These are phyloP conservation scores for Neonectria magnoliae DNA, from an alignment of 2,329 filamentous ascomycete genomes.

Conservation along the genomic window DNA sequence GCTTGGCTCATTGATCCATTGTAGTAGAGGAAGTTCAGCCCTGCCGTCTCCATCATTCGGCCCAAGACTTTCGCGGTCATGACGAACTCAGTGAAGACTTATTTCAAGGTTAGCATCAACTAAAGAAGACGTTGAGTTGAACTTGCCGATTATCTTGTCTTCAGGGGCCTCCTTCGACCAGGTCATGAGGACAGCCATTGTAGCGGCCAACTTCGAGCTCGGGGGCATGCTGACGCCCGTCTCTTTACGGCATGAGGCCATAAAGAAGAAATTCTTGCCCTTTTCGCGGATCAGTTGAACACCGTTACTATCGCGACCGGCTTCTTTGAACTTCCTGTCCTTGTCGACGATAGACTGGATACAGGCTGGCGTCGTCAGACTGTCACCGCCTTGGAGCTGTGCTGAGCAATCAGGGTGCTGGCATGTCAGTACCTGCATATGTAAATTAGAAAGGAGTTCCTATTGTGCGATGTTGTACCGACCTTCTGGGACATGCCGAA, in stretches of 20 bases:
- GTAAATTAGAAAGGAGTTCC: neutral
- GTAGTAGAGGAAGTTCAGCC: constrained; percentile 51
- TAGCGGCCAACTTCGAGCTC: constrained; percentile 47
- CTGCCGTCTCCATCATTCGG: constrained; percentile 44
- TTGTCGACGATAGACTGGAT: rapidly evolving
- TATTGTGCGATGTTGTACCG: neutral
- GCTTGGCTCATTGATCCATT: constrained; percentile 37
- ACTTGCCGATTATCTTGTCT: constrained; percentile 54
- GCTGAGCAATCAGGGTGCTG: rapidly evolving
- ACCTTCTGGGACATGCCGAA: neutral
- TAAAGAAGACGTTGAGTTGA: neutral
- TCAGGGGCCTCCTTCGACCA: constrained; percentile 46
- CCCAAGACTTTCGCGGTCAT: constrained; percentile 48
- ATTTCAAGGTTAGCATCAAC: rapidly evolving
- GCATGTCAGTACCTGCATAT: neutral
- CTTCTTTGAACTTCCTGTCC: constrained; percentile 10
- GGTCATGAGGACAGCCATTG: constrained; percentile 45
- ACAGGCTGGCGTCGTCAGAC: neutral
- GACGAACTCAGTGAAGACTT: constrained; percentile 52
- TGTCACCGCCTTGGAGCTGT: neutral
- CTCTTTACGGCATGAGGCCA: constrained; percentile 16
- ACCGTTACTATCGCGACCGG: constrained; percentile 39
- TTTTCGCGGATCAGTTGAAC: constrained; percentile 17
- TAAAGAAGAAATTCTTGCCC: constrained; percentile 35
- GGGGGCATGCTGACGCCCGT: constrained; percentile 23